Evolutionary conservation across 441 rosid genomes (phyloP).

Genomic region (Brassica hybrid): DNA sequence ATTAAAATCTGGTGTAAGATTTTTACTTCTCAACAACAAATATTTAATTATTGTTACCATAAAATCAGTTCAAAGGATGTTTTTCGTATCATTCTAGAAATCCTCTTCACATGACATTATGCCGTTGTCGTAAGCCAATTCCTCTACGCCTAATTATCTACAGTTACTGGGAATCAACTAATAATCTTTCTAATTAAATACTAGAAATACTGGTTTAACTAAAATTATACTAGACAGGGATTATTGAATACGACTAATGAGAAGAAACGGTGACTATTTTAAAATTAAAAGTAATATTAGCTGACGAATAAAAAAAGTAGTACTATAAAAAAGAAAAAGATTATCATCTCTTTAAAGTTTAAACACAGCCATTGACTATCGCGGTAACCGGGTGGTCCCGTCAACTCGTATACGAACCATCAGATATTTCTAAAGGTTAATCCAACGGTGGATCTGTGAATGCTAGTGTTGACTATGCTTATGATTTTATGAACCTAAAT

Average conservation of each 20-base stretch:
- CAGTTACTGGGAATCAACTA: background rate
- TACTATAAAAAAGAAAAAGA: background rate
- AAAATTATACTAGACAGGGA: background rate
- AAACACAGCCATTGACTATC: conserved; percentile 50
- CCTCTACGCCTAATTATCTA: background rate
- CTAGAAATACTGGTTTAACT: conserved; percentile 21
- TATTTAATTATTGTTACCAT: background rate
- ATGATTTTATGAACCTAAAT: conserved; percentile 30
- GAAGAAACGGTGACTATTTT: background rate
- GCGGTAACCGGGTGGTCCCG: conserved; percentile 41
- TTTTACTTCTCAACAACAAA: conserved; percentile 2
- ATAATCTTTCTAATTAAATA: background rate
- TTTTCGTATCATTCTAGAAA: background rate
- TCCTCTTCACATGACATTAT: background rate
- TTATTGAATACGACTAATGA: background rate
- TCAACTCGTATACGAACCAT: conserved; percentile 30
- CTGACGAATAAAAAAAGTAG: background rate
- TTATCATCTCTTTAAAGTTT: background rate
- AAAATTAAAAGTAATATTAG: background rate
- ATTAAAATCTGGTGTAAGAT: background rate
- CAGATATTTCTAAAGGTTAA: conserved; percentile 30
- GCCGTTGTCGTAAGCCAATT: background rate
- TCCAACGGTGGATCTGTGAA: conserved; percentile 43
- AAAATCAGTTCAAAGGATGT: background rate
- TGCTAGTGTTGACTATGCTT: conserved; percentile 44